Conservation (phyloP, 257 asterid genomes). For the Ophiorrhiza pumila region DNA sequence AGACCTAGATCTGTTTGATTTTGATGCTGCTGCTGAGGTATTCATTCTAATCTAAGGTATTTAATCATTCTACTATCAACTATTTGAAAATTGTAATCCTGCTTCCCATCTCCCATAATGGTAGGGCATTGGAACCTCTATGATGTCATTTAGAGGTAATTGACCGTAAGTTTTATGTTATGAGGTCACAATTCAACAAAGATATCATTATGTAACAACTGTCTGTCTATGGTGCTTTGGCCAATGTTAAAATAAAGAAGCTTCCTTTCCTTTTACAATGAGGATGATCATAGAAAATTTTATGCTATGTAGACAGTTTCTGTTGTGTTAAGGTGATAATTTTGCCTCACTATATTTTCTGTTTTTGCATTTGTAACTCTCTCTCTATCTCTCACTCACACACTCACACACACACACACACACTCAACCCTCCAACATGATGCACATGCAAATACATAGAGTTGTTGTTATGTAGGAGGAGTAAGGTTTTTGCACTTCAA, state of each 20-base stretch:
- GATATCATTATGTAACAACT: neutral
- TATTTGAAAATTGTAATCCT: neutral
- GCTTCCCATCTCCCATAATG: neutral
- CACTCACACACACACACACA: neutral
- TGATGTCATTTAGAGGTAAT: neutral
- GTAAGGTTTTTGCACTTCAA: neutral
- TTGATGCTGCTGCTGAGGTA: constrained; percentile 99
- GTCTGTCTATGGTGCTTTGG: neutral
- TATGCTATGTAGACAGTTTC: neutral
- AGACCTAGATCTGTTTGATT: constrained; percentile 76
- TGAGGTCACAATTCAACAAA: neutral
- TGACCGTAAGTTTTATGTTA: neutral
- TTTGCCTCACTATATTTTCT: neutral
- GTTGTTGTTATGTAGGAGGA: neutral
- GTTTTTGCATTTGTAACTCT: neutral
- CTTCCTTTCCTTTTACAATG: neutral
- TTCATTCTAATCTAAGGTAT: constrained; percentile 33
- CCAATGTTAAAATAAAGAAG: neutral
- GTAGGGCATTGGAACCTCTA: neutral
- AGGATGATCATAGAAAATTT: neutral
- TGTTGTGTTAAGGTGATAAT: neutral
- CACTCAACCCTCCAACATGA: too few relatives aligned
- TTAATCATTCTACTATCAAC: constrained; percentile 10
- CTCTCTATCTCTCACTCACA: neutral
- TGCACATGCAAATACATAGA: neutral